Conservation (phyloP, 2,329 filamentous ascomycete genomes). For the Paecilomyces formosus region DNA sequence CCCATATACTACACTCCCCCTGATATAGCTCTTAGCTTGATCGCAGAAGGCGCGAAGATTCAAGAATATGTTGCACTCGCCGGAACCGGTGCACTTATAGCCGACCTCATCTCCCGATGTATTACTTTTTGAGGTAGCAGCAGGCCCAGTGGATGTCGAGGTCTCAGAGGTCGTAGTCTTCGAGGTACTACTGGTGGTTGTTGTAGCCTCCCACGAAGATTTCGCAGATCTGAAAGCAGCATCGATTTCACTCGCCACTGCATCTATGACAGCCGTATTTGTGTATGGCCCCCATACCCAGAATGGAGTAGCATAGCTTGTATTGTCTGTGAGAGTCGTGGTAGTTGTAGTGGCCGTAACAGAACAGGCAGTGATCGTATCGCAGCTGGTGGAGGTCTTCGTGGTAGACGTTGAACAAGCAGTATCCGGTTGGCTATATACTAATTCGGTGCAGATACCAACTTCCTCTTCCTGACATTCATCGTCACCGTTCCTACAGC, state of each 20-base stretch:
- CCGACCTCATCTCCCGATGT: background rate
- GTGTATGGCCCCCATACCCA: background rate
- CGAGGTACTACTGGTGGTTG: background rate
- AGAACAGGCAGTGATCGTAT: background rate
- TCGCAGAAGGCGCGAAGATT: background rate
- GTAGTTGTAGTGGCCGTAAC: background rate
- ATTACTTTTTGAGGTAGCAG: background rate
- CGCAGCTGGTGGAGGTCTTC: background rate
- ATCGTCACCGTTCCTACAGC: background rate
- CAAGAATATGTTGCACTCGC: background rate
- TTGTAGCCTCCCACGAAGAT: background rate
- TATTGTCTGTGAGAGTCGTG: background rate
- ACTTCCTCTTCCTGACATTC: background rate
- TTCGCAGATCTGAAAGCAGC: background rate
- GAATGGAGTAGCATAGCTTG: background rate
- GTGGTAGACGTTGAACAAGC: background rate
- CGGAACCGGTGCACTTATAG: background rate
- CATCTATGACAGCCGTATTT: background rate
- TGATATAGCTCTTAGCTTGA: background rate
- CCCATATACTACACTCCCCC: background rate
- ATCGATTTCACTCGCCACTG: background rate
- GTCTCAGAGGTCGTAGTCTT: background rate
- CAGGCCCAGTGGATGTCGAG: background rate
- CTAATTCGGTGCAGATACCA: background rate
- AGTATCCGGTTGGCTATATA: background rate